phyloP scores from a whole-genome alignment of 306 rosid genomes.

The Vigna radiata region DNA sequence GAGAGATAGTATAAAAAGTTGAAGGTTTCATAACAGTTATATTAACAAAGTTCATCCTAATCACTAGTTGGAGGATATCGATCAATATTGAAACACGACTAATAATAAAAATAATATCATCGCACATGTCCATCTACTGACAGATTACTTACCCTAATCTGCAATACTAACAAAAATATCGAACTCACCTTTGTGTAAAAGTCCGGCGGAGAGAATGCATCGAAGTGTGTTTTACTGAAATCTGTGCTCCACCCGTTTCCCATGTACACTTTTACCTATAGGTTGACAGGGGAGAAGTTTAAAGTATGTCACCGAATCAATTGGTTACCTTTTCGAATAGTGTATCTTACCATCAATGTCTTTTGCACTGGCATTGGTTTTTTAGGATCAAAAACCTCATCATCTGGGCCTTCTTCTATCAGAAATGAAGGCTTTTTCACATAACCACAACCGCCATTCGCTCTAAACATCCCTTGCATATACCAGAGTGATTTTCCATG shows the following conservation, averaged over 20 bases:
- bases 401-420: conserved; percentile 48
- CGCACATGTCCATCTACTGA: neutral
- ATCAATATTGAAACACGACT: conserved; percentile 11
- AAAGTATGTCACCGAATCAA: conserved; percentile 42
- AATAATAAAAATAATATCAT: neutral
- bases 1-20: neutral
- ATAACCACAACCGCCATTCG: conserved; percentile 91
- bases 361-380: conserved; percentile 53
- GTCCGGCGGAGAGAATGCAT: conserved; percentile 83
- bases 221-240: conserved; percentile 62
- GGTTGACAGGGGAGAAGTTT: conserved; percentile 28
- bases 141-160: neutral
- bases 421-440: conserved; percentile 77
- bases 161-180: neutral
- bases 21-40: neutral
- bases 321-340: conserved; percentile 31
- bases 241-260: conserved; percentile 57
- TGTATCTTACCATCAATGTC: conserved; percentile 68
- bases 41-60: neutral
- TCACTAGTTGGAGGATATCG: conserved; percentile 17
- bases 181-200: conserved; percentile 74
- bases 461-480: conserved; percentile 95
- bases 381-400: conserved; percentile 75
- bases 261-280: conserved; percentile 67
- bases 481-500: conserved; percentile 74